A percentile compares a stretch with the other conserved stretches of the same genome.
These are phyloP conservation scores for Aspergillus quadrilineatus DNA, from an alignment of 2,329 filamentous ascomycete genomes.

Conservation along the genomic window DNA sequence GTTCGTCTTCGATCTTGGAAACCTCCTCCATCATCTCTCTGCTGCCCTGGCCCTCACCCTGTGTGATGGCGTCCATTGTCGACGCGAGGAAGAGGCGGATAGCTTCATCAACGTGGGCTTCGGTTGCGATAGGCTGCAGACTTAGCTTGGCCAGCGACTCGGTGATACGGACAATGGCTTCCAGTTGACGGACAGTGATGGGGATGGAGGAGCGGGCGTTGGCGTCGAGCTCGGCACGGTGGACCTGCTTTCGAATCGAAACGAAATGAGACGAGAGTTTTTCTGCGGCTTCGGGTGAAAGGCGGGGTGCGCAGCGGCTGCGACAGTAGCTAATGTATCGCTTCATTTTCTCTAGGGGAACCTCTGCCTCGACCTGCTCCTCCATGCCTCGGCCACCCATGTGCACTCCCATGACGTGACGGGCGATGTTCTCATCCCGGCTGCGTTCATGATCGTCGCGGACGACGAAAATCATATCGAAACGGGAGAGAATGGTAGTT, in stretches of 20 bases:
- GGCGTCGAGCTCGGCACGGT: slow-evolving; percentile 83
- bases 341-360: slow-evolving; percentile 95
- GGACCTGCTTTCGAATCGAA: slow-evolving; percentile 89
- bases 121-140: slow-evolving; percentile 80
- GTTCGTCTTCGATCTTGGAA: slow-evolving; percentile 79
- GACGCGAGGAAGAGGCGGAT: slow-evolving; percentile 94
- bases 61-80: slow-evolving; percentile 96
- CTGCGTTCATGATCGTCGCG: slow-evolving; percentile 88
- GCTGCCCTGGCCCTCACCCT: slow-evolving; percentile 78
- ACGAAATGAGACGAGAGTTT: slow-evolving; percentile 98
- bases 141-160: slow-evolving; percentile 92
- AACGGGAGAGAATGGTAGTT: slow-evolving; percentile 95
- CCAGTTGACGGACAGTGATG: slow-evolving; percentile 94
- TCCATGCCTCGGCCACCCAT: slow-evolving; percentile 85
- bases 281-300: slow-evolving; percentile 87
- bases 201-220: slow-evolving; percentile 91
- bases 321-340: slow-evolving; percentile 97
- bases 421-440: slow-evolving; percentile 89
- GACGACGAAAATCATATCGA: slow-evolving; percentile 99
- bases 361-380: slow-evolving; percentile 80
- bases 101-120: slow-evolving; percentile 92
- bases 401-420: slow-evolving; percentile 95
- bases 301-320: slow-evolving; percentile 85
- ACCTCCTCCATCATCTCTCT: slow-evolving; percentile 91
- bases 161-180: slow-evolving; percentile 95